Conservation (phyloP, 176 grass and related monocot species). For the Juncus inflexus region DNA sequence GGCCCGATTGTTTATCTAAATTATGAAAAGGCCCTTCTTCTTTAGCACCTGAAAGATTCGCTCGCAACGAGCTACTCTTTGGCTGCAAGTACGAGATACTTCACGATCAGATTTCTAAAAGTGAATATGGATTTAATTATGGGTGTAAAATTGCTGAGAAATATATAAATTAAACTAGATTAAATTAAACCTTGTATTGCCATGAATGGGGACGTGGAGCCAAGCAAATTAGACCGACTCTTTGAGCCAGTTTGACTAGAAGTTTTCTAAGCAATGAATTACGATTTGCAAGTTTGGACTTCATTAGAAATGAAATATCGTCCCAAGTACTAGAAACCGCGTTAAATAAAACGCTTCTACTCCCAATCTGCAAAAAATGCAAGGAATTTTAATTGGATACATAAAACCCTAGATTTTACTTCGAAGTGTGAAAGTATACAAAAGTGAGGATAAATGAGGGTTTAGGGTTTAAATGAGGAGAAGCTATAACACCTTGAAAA, state of each 20-base stretch:
- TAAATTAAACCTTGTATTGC: constrained; percentile 60
- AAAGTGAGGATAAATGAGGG: neutral
- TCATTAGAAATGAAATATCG: constrained; percentile 77
- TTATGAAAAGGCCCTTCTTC: constrained; percentile 36
- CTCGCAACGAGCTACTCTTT: constrained; percentile 60
- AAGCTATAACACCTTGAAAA: constrained; percentile 78
- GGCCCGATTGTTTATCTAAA: constrained; percentile 30
- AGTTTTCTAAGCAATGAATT: constrained; percentile 90
- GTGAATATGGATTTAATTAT: constrained; percentile 3
- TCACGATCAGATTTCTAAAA: too few relatives aligned
- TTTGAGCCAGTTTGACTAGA: constrained; percentile 78
- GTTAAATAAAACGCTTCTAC: constrained; percentile 48
- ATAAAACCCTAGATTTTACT: constrained; percentile 1
- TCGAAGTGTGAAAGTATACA: neutral
- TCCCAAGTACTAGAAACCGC: constrained; percentile 57
- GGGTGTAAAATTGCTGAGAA: constrained; percentile 11
- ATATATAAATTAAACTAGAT: neutral
- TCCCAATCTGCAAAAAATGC: constrained; percentile 60
- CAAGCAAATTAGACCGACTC: constrained; percentile 69
- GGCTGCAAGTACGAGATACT: constrained; percentile 35
- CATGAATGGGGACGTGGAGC: constrained; percentile 64
- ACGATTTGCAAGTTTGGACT: constrained; percentile 55
- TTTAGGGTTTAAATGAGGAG: neutral
- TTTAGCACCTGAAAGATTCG: constrained; percentile 55
- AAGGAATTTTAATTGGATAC: neutral